Base-by-base conservation (phyloP, 1,284 basidiomycete species). In the Cryptococcus sp. region DNA sequence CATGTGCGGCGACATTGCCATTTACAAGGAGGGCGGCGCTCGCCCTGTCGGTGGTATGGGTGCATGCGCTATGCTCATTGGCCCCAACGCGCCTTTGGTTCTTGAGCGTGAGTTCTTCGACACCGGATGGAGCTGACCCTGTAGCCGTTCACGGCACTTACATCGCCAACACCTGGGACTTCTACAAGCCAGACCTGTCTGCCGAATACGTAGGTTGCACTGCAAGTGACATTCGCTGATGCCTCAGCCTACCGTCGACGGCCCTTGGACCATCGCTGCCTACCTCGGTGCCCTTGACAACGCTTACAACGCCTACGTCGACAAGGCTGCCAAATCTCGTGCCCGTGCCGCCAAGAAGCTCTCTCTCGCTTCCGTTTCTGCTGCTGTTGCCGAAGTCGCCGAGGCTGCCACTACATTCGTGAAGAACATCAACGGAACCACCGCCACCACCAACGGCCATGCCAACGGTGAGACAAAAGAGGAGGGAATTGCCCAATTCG, bases 111-210 rank as follows among this genome's bases (percentile, higher is more conserved):
- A 83, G 92, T 86, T 39, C 15, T 1, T 0, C 10, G 31, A 27
- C 46, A 39, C 40, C 16, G n/a, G 7, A 23, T 23, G 11, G 23
- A 39, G 31, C 20, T 35, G 16, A 15, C 22, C 10, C 5, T 8
- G 16, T 76, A 96, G 93, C 95, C 68, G 86, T 93, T 65, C 96
- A 98, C 81, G 95, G 95, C 50, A 93, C 89, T 54, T 91, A 96
- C 84, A 98, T 99, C 89, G 88, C 89, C 70, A 96, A 99, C 83
- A 91, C 89, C 1, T 98, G 95, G 82, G 93, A 97, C 82, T 96
- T 96, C 79, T 96, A 94, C 87, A 97, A 97, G 83, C 93, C 93
- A 57, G 89, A 91, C 69, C 86, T 96, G 23, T 71, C 73, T 44
- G 71, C 75, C 54, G 79, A 80, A 74, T 80, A 80, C 74, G 77